phyloP scores from a whole-genome alignment of 179 eudicot genomes.

The Kewa caespitosa region DNA sequence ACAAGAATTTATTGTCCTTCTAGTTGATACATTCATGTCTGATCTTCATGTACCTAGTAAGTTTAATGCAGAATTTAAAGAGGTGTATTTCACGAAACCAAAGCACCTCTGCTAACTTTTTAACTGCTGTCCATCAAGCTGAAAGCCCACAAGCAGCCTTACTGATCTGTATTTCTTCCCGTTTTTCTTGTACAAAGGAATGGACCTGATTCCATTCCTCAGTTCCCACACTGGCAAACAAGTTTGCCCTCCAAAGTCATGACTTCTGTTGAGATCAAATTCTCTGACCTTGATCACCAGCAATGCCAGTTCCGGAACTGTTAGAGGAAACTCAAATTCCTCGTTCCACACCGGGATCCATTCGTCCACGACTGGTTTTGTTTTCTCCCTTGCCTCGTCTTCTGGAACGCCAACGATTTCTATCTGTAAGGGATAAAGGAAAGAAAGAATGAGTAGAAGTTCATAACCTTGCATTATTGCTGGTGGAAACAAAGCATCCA shows the following conservation, averaged over 20 bases:
- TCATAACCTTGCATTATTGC: too few relatives aligned
- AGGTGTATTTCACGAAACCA: too few relatives aligned
- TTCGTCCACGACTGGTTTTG: conserved; percentile 33
- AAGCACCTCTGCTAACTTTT: too few relatives aligned
- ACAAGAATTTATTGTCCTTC: too few relatives aligned
- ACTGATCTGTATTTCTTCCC: conserved; percentile 37
- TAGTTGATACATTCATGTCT: too few relatives aligned
- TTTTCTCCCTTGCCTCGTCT: conserved; percentile 34
- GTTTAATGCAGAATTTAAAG: too few relatives aligned
- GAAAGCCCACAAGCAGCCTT: conserved; percentile 40
- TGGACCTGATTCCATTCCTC: conserved; percentile 38
- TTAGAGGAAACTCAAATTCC: conserved; percentile 46
- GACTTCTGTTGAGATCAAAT: conserved; percentile 34
- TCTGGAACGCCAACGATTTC: conserved; percentile 43
- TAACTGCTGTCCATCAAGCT: conserved; percentile 30
- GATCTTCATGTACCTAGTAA: too few relatives aligned
- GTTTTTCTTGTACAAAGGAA: conserved; percentile 31
- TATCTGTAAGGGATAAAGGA: too few relatives aligned
- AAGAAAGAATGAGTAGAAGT: too few relatives aligned
- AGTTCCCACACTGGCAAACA: conserved; percentile 40
- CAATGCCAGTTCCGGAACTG: conserved; percentile 47
- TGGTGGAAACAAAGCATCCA: not conserved
- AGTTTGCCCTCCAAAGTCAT: conserved; percentile 54
- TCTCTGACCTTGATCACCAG: conserved; percentile 49
- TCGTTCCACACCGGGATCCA: conserved; percentile 48